A percentile compares a stretch with the other conserved stretches of the same genome.
These are phyloP conservation scores for Podila verticillata DNA, from an alignment of 192 early-diverging fungal genomes.

Conservation along the genomic window DNA sequence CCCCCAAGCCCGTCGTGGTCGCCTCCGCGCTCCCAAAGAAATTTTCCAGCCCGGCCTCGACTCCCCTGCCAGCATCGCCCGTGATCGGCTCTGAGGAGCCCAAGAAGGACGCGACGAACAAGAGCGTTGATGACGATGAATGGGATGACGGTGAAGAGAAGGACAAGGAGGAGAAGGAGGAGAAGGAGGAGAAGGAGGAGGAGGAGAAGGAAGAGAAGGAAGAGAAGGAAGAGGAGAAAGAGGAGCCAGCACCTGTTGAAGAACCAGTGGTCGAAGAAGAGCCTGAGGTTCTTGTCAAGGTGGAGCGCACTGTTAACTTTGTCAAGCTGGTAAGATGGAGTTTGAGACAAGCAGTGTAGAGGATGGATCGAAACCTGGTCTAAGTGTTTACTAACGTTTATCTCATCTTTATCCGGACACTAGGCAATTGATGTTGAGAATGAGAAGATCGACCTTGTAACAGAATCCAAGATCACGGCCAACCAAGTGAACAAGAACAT, in stretches of 20 bases:
- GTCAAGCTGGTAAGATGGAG: slow-evolving; percentile 59
- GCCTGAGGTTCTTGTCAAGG: slow-evolving; percentile 8
- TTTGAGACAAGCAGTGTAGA: background rate
- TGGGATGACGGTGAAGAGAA: slow-evolving; percentile 34
- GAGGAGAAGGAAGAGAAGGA: slow-evolving; percentile 14
- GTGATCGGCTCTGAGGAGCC: slow-evolving; percentile 4
- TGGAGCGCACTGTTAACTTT: slow-evolving; percentile 64
- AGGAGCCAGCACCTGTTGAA: background rate
- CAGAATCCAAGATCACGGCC: slow-evolving; percentile 53
- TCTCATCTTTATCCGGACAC: too few relatives aligned
- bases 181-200: slow-evolving; percentile 4
- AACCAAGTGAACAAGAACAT: slow-evolving; percentile 61
- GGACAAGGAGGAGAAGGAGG: slow-evolving; percentile 8
- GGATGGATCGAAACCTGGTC: background rate
- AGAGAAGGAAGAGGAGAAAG: background rate
- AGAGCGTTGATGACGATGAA: slow-evolving; percentile 34
- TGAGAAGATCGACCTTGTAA: slow-evolving; percentile 65
- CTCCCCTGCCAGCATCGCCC: slow-evolving; percentile 40
- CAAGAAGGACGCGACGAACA: slow-evolving; percentile 1
- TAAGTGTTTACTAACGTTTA: too few relatives aligned
- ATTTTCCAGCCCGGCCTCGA: slow-evolving; percentile 37
- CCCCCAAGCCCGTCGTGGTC: background rate
- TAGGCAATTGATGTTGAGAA: slow-evolving; percentile 57
- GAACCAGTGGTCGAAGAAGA: background rate
- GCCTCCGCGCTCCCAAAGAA: slow-evolving; percentile 23